Evolutionary conservation across 2,329 filamentous ascomycete genomes (phyloP).

Genomic region (Aspergillus sp.): DNA sequence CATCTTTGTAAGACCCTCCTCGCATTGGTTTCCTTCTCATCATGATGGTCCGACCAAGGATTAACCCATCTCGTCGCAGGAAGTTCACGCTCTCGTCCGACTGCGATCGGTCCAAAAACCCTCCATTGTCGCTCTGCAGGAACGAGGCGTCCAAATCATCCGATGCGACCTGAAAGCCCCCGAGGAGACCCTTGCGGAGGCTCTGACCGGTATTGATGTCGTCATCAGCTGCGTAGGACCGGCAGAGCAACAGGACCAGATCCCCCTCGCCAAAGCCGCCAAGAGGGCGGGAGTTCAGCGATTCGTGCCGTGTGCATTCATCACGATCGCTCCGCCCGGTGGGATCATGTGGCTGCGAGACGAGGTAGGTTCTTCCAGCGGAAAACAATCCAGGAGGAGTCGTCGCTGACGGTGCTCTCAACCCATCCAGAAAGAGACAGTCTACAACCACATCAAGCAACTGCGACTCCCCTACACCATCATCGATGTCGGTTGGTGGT

Average conservation of each 20-base stretch:
- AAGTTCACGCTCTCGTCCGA: conserved; percentile 49
- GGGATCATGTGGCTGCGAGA: conserved; percentile 45
- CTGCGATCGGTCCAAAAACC: conserved; percentile 49
- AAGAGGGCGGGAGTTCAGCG: conserved; percentile 51
- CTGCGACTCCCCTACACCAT: conserved; percentile 54
- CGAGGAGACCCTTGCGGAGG: conserved; percentile 41
- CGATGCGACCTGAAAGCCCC: conserved; percentile 43
- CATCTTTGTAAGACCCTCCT: conserved; percentile 15
- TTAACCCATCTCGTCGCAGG: conserved; percentile 29
- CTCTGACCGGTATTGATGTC: conserved; percentile 44
- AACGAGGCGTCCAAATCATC: conserved; percentile 45
- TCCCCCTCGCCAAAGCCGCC: conserved; percentile 47
- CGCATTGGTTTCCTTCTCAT: not conserved
- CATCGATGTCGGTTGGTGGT: conserved; percentile 61
- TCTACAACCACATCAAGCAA: conserved; percentile 50
- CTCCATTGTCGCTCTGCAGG: conserved; percentile 38
- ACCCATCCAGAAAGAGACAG: conserved; percentile 47
- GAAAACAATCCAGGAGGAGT: not conserved
- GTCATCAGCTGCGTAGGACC: conserved; percentile 45
- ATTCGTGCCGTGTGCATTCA: conserved; percentile 53
- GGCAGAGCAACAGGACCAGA: conserved; percentile 40
- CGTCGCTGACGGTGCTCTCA: conserved; percentile 6
- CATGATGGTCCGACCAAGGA: not conserved
- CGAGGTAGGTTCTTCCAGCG: conserved; percentile 26
- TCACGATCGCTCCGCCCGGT: conserved; percentile 45